These are phyloP conservation scores for Candida maltosa DNA, from an alignment of 805 yeast species.

Conservation along the genomic window DNA sequence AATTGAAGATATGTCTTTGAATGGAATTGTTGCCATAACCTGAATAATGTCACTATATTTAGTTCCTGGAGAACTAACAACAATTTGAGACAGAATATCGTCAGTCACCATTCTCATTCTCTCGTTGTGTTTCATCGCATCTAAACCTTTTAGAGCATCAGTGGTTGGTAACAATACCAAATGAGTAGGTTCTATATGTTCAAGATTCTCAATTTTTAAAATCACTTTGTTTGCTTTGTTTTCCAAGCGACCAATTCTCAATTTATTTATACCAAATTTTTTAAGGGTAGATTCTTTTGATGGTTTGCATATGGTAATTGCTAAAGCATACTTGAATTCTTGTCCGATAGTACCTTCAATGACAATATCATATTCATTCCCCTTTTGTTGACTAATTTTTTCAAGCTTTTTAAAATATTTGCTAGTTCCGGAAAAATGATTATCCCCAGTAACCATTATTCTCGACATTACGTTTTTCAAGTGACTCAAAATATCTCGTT, in stretches of 20 bases:
- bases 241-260: constrained; percentile 3
- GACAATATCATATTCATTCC: constrained; percentile 8
- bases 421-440: constrained; percentile 20
- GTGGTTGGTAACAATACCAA: constrained; percentile 5
- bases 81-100: too few species aligned
- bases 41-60: too few species aligned
- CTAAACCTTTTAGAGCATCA: too few species aligned
- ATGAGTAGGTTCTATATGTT: constrained; percentile 3
- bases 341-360: constrained; percentile 17
- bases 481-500: background rate
- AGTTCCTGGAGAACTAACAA: too few species aligned
- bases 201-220: constrained; percentile 3
- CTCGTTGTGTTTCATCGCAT: too few species aligned
- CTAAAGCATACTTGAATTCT: constrained; percentile 20
- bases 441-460: constrained; percentile 13
- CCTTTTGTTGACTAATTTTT: background rate
- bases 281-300: background rate
- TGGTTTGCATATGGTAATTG: constrained; percentile 22
- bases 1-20: background rate
- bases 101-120: too few species aligned
- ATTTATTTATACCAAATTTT: background rate
- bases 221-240: background rate
- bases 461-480: constrained; percentile 11
- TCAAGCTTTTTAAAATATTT: constrained; percentile 24
- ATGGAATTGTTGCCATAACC: too few species aligned